Base-by-base conservation (phyloP, 768 basidiomycete genomes). In the Leccinum pellstonianum region DNA sequence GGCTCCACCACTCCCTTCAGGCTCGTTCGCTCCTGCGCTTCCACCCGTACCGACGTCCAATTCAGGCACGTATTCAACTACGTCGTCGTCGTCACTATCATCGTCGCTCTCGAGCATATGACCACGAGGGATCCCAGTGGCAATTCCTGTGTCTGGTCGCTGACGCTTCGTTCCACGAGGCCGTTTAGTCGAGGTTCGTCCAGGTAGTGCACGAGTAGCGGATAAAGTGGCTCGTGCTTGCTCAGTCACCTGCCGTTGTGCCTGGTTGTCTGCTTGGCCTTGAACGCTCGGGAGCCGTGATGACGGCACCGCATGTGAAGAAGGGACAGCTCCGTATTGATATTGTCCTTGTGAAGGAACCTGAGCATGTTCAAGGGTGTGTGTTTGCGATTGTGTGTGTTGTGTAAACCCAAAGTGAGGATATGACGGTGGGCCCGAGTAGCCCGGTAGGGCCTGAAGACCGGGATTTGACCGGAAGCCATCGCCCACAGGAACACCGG, bases 41-140 rank as follows among this genome's bases (percentile, higher is more conserved):
- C 49, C 47, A 5, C 52, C 21, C 3, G 19, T 49, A 41, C 51
- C 41, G 29, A 29, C 29, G 3, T 59, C 57, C 33, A 47, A 25
- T 12, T 67, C 66, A 61, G 57, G 59, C 6, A 61, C 52, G 66
- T 63, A 69, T 23, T 73, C 72, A 21, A 55, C 27, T 21, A 66
- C 50, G 2, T 73, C 72, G 1, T 75, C 72, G 1, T 73, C 72
- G 0, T 73, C 72, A 9, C 70, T 75, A 2, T 73, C 72, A 21
- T 68, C 66, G 2, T 73, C 73, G 21, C 72, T 73, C n/a, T 67
- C 63, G 8, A 23, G 52, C 11, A 60, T 6, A 37, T 61, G 56
- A 12, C 47, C 29, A 49, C 57, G 57, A 48, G 56, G 21, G 9
- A 54, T 19, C 4, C 55, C 51, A 1, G 48, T 54, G 10, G 37